Evolutionary conservation across 2,329 filamentous ascomycete species (phyloP), one percentile per base, ranked within the genome.

Genomic region (Claviceps maximensis): DNA sequence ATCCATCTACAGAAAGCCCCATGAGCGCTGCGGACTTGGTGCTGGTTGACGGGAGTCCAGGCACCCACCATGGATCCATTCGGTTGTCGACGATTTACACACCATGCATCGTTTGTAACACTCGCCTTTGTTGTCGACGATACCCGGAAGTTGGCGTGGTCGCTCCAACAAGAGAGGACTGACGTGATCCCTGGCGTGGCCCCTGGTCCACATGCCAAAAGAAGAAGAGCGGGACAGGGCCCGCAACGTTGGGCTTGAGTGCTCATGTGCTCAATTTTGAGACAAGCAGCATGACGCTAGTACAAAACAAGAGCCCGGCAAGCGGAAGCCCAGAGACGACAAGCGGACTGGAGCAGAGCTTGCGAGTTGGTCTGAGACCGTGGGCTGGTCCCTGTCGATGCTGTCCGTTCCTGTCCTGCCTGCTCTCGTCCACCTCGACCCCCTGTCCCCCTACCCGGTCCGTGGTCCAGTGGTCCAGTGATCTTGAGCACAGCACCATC

Each of bases 231-330:
- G 46, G 40, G 51, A 45, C 56, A 46, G 45, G 59, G 69, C 63
- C 68, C 67, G 64, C 67, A 69, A 60, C 57, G 58, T 66, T 70
- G 64, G 69, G 68, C 67, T 66, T 65, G 57, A 50, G 36, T 47
- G 69, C 68, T 74, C 71, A 74, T 74, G 71, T 74, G 71, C 67
- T 64, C 69, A 67, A 67, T 69, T 62, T 65, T 64, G 65, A 71
- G 68, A 70, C 69, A 65, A 61, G 61, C 62, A 63, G 59, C 59
- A 54, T 60, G 62, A 64, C 69, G 67, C 68, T 69, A 71, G 25
- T 13, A 23, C 31, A 31, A 15, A 47, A 47, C 27, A 31, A 67
- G 23, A 40, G 48, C 52, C 52, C 68, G 67, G 66, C 66, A 65
- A 64, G 63, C 61, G 60, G 61, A 66, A 67, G 62, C 63, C 60